Conservation (phyloP, 2,329 filamentous ascomycete species). For the Cladosporium sp. region DNA sequence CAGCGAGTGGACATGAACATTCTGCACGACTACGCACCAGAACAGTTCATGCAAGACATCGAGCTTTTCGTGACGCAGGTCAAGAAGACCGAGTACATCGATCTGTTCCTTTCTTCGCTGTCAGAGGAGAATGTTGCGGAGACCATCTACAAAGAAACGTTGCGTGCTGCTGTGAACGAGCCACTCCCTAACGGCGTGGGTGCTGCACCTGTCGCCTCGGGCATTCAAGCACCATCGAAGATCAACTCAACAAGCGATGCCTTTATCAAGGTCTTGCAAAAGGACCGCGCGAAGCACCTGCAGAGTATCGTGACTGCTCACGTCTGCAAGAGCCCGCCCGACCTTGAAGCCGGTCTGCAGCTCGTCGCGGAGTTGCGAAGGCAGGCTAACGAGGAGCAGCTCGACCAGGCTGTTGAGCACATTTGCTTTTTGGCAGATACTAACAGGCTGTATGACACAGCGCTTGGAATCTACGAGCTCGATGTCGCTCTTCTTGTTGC, state of each 20-base stretch:
- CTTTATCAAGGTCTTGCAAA: conserved; percentile 64
- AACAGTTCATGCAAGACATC: conserved; percentile 76
- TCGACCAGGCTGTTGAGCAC: conserved; percentile 88
- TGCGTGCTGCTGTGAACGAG: conserved; percentile 40
- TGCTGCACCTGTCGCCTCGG: conserved; percentile 9
- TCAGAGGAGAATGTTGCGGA: conserved; percentile 83
- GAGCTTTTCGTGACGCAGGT: conserved; percentile 79
- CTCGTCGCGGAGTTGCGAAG: conserved; percentile 70
- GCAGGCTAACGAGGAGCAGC: conserved; percentile 62
- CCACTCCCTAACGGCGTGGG: conserved; percentile 21
- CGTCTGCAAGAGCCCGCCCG: conserved; percentile 88
- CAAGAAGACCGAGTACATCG: conserved; percentile 74
- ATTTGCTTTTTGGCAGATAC: conserved; percentile 97
- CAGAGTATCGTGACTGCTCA: conserved; percentile 94
- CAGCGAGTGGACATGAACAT: conserved; percentile 99
- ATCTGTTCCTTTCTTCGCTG: conserved; percentile 66
- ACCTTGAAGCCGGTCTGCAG: conserved; percentile 76
- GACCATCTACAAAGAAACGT: conserved; percentile 89
- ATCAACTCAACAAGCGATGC: conserved; percentile 87
- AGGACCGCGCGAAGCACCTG: conserved; percentile 60
- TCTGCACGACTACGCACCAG: conserved; percentile 85
- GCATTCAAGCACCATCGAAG: conserved; percentile 49
- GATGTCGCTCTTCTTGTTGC: conserved; percentile 86
- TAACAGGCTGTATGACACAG: conserved; percentile 85
- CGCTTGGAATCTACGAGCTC: conserved; percentile 85